Conservation (phyloP, 202 grass and related monocot species). For the Setaria italica region DNA sequence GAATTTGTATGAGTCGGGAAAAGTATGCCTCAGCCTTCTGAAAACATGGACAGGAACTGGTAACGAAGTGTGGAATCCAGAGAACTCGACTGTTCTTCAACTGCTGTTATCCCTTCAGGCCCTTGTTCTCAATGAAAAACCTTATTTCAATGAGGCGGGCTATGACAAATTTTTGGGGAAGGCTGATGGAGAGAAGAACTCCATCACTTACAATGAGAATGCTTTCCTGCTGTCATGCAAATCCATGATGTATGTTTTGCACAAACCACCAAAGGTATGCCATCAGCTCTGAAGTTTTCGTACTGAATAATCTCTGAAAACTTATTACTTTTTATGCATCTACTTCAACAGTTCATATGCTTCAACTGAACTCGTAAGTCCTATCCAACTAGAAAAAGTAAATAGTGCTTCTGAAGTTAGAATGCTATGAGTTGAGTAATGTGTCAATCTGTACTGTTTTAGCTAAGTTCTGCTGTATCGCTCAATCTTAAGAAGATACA, state of each 20-base stretch:
- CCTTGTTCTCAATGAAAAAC: constrained; percentile 97
- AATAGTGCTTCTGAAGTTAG: not conserved
- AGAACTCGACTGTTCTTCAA: constrained; percentile 88
- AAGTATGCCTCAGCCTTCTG: constrained; percentile 97
- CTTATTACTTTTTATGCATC: constrained; percentile 13
- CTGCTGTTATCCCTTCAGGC: constrained; percentile 94
- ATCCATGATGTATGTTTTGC: constrained; percentile 82
- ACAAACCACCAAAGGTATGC: constrained; percentile 85
- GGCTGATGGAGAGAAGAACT: constrained; percentile 95
- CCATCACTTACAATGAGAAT: constrained; percentile 95
- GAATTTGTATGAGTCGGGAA: constrained; percentile 91
- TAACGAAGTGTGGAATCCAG: constrained; percentile 88
- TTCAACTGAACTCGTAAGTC: not conserved
- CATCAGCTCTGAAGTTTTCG: constrained; percentile 19
- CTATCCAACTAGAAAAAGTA: constrained; percentile 14
- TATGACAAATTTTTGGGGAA: constrained; percentile 93
- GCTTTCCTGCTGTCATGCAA: constrained; percentile 91
- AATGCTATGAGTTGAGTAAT: not conserved
- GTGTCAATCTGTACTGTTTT: constrained; percentile 10
- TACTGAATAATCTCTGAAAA: constrained; percentile 22
- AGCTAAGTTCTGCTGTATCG: not conserved
- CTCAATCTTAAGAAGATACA: constrained; percentile 19
- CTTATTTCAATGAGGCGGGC: constrained; percentile 96
- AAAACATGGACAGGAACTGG: constrained; percentile 91
- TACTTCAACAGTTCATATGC: not conserved